Evolutionary conservation across 2,329 filamentous ascomycete species (phyloP), one percentile per base, ranked within the genome.

Genomic region (Penicillium sp.): DNA sequence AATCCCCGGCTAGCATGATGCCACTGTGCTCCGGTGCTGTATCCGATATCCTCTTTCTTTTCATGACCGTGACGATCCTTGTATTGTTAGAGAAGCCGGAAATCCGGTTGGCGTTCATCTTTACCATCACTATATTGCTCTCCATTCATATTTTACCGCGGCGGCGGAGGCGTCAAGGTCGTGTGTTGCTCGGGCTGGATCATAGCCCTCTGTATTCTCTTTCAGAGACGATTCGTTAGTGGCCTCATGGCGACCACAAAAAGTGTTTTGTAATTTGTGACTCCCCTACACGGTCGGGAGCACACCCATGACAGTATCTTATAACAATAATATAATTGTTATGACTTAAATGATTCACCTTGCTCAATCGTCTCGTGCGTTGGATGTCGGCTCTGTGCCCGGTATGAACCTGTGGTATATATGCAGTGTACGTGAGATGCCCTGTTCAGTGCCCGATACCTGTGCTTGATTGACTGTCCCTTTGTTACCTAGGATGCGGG

Each of bases 211-310:
- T 59, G 55, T 50, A 52, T 54, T 54, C 53, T 47, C 53, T 42
- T 43, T 41, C 25, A 45, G 42, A 45, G n/a, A 39, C 22, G 42
- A 35, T 33, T 36, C 41, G 46, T 22, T 41, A 49, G 27, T 50
- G 54, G 54, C 49, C 56, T 59, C 56, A 25, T 52, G 57, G 57
- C 57, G 53, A 56, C 53, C 53, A 51, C 52, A 60, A 59, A 59
- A 60, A 60, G 56, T 56, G 54, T 52, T 49, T 43, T 59, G 49
- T 58, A 51, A 53, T 43, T 55, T 45, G 47, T 53, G 46, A 54
- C 45, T 50, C 42, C 46, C 52, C 43, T 40, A 18, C 30, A 35
- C 29, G 44, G 28, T 41, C 30, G 30, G 38, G 47, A 35, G 41
- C 46, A 42, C 22, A 28, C 38, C 49, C 4, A 27, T 56, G 31